Conservation (phyloP, 1,284 basidiomycete species). For the Cystobasidiaceae sp. region DNA sequence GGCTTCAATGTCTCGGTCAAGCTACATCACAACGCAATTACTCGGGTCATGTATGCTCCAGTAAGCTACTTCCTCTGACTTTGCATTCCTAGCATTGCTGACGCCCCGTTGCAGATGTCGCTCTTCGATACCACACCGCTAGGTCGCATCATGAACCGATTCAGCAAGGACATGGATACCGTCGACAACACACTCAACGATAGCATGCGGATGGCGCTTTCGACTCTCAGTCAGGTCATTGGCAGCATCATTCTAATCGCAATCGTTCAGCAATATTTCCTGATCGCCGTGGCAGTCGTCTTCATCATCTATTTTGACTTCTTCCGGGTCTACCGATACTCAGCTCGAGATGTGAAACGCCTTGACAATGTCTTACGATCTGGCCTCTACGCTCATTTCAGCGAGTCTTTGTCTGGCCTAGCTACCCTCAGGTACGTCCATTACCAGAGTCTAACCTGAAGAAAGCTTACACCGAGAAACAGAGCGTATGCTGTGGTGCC, state of each 20-base stretch:
- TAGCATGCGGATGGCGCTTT: conserved; percentile 66
- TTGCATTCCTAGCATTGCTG: background rate
- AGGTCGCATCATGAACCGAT: conserved; percentile 75
- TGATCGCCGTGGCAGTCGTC: conserved; percentile 60
- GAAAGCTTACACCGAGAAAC: no score
- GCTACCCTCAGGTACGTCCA: no score
- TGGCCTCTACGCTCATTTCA: conserved; percentile 74
- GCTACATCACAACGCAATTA: conserved; percentile 54
- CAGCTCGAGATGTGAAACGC: conserved; percentile 71
- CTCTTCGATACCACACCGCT: conserved; percentile 81
- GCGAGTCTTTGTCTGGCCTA: conserved; percentile 75
- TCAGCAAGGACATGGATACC: conserved; percentile 67
- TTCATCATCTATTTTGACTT: conserved; percentile 47
- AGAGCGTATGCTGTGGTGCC: conserved; percentile 59
- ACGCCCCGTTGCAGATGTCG: conserved; percentile 50
- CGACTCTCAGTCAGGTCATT: conserved; percentile 59
- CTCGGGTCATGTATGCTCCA: conserved; percentile 62
- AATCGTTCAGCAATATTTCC: conserved; percentile 70
- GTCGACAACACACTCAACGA: conserved; percentile 70
- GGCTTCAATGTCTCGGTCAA: conserved; percentile 38
- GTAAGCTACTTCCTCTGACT: background rate
- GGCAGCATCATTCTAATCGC: conserved; percentile 64
- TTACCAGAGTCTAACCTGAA: no score
- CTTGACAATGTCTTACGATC: conserved; percentile 67
- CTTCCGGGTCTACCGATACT: conserved; percentile 71